Evolutionary conservation across 192 early-diverging fungal species (phyloP), one percentile per base, ranked within the genome.

Genomic region (Chytriomyces hyalinus): DNA sequence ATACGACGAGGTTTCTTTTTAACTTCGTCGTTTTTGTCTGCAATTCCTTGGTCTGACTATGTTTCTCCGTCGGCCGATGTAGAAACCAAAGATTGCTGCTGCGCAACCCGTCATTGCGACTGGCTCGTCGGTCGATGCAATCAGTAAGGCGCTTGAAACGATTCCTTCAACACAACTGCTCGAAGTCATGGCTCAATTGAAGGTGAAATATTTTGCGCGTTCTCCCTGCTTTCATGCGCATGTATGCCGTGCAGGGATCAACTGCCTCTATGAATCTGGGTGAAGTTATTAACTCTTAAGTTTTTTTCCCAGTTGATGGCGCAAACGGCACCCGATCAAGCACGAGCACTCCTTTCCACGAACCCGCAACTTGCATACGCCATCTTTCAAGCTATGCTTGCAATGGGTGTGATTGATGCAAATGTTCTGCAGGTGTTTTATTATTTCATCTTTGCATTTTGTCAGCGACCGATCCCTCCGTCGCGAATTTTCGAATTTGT

Each of bases 291-390:
- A 13, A 20, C 5, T 17, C 22, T 78, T 36, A 28, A 78, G 0
- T 50, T 70, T 24, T 50, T 44, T 43, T 4, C 36, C 20, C 60
- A 92, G 89, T 66, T 84, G 62, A 75, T 92, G 51, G 80, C 86
- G 15, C 84, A 88, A 20, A 89, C 73, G 44, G 83, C 85, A 59
- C 89, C 92, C 2, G 92, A 92, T n/a, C 84, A 90, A 68, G 88
- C 91, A 6, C 89, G 87, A 59, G 79, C 87, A 6, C 81, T 95
- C 4, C 81, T 96, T n/a, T 81, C 79, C 6, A 70, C 83, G n/a
- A 93, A 96, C 73, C 95, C 95, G 24, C 93, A 93, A 76, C 78
- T 95, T 0, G 83, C 93, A 6, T 96, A 94, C 83, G 93, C 93
- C 4, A 78, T 95, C 36, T 94, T 96, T 76, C 94, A 95, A 79